Evolutionary conservation across 139 green algal genomes (phyloP).

Genomic region (Micractinium conductrix): DNA sequence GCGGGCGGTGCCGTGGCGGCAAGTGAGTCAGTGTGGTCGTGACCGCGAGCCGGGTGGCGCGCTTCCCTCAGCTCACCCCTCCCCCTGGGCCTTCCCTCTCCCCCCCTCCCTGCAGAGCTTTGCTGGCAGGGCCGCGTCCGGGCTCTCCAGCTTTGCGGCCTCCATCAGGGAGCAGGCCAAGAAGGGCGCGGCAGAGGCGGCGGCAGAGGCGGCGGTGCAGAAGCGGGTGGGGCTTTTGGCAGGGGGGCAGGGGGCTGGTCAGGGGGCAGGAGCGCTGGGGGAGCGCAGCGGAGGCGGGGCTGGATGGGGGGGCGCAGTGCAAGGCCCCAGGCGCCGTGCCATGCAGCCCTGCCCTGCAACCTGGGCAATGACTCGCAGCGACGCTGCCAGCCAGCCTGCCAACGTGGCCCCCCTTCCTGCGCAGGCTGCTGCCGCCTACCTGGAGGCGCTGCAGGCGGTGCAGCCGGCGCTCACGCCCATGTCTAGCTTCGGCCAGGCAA

Average conservation of each 20-base stretch:
- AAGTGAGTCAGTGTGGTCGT: too few species aligned
- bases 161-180: conserved; percentile 11
- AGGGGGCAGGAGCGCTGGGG: too few species aligned
- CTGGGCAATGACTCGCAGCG: too few species aligned
- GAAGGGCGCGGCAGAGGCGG: conserved; percentile 3
- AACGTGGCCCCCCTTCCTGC: neutral
- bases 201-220: conserved; percentile 12
- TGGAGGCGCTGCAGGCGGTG: conserved; percentile 50
- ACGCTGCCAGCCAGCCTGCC: neutral
- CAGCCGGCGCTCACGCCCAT: conserved; percentile 15
- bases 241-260: too few species aligned
- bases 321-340: too few species aligned
- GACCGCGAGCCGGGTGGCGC: too few species aligned
- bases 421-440: conserved; percentile 36
- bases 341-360: too few species aligned
- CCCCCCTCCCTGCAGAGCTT: conserved; percentile 27
- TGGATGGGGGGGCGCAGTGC: too few species aligned
- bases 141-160: conserved; percentile 16
- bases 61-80: too few species aligned
- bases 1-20: too few species aligned
- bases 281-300: too few species aligned
- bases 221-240: neutral
- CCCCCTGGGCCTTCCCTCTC: too few species aligned
- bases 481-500: conserved; percentile 27
- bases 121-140: conserved; percentile 15